Base-by-base conservation (phyloP, 192 early-diverging fungal genomes). In the Rhizophagus prolifer region DNA sequence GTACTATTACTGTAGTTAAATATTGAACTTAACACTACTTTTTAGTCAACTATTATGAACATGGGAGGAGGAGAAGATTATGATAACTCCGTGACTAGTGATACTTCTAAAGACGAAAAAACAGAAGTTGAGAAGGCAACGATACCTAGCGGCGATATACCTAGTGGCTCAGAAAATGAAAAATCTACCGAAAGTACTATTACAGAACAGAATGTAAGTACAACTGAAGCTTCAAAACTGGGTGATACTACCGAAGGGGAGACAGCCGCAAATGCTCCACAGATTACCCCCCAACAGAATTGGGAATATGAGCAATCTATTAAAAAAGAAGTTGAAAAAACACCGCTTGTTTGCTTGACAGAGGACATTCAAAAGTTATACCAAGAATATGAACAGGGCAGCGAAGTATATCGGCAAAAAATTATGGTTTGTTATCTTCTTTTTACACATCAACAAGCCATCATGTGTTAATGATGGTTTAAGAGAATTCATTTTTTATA, bases 301-400 rank as follows among this genome's bases (percentile, higher is more conserved):
- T 65, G 81, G 44, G 79, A 73, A 59, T 83, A 76, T 70, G 82
- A 84, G 65, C 85, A 87, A 66, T 80, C 78, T 64, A 86, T 90
- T 46, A 88, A 85, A 64, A 88, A 88, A 72, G 85, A 89, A 69
- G 87, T 88, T 13, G 81, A 84, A 80, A 82, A 82, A 72, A 83
- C 84, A 50, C 87, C 87, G n/a, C 79, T 90, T 67, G 85, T 90
- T 16, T 86, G 86, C 58, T 65, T 79, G 46, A 76, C 79, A n/a
- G 83, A 86, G 12, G 78, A 81, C n/a, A 77, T 90, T 23, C 13
- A 31, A 2, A 75, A 83, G 19, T 81, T 90, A 54, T 83, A 79
- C 34, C 65, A 85, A 58, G 89, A 90, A 64, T 90, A 85, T 63
- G 59, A 83, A 63, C 75, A 84, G 44, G 85, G 84, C 30, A 90